Percentiles rank a stretch among this genome's conserved stretches.
Evolutionary conservation across 1,284 basidiomycete genomes (phyloP).

Genomic region (Ceratobasidium sp.): DNA sequence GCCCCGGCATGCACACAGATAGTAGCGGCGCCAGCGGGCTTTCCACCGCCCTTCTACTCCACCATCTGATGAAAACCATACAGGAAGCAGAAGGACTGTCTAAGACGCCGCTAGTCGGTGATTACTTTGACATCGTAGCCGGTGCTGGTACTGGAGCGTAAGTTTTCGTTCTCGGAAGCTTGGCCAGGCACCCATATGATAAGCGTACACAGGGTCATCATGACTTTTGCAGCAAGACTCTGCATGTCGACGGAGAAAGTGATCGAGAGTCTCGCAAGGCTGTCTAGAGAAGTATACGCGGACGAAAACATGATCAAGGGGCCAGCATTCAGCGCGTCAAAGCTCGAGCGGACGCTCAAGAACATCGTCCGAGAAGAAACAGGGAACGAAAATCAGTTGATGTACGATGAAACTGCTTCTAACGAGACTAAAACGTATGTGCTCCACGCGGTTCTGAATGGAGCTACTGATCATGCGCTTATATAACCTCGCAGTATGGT

Average conservation of each 20-base stretch:
- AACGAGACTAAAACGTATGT: background rate
- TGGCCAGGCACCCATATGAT: too few species aligned
- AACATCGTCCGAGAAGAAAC: background rate
- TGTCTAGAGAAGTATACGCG: constrained; percentile 3
- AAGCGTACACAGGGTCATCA: background rate
- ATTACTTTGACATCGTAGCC: constrained; percentile 13
- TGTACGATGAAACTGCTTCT: background rate
- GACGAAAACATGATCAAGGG: background rate
- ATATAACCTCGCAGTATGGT: background rate
- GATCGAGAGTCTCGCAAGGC: background rate
- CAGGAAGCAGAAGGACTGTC: background rate
- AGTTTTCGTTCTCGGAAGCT: too few species aligned
- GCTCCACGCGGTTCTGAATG: too few species aligned
- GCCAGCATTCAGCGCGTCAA: constrained; percentile 4
- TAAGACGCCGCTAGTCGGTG: background rate
- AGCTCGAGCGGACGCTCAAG: constrained; percentile 3
- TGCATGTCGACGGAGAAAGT: constrained; percentile 1
- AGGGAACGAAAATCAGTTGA: constrained; percentile 10
- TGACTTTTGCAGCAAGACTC: background rate
- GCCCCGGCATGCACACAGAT: background rate
- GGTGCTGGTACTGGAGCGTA: background rate
- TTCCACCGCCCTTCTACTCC: background rate
- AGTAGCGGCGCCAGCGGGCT: constrained; percentile 34
- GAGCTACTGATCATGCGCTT: background rate
- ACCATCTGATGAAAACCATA: background rate